phyloP scores from a whole-genome alignment of 2,329 filamentous ascomycete genomes.

The Magnaporthiopsis rhizophila region DNA sequence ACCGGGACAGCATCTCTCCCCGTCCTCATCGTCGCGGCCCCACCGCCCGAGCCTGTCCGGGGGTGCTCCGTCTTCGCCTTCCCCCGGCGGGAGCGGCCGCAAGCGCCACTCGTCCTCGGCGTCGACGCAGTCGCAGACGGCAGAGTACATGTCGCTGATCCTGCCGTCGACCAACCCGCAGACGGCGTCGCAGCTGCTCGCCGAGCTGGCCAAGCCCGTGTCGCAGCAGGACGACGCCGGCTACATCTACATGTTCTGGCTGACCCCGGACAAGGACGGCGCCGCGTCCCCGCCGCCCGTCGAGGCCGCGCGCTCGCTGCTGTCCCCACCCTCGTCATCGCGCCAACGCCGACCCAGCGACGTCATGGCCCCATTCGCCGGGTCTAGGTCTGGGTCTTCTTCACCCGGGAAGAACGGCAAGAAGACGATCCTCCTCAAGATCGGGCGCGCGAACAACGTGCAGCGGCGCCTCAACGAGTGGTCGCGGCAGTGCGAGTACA shows the following conservation, averaged over 20 bases:
- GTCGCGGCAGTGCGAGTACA: conserved; percentile 86
- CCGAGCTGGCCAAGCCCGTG: conserved; percentile 69
- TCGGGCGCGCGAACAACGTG: conserved; percentile 69
- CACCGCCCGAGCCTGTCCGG: conserved; percentile 12
- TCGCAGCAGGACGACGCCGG: conserved; percentile 71
- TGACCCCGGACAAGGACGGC: conserved; percentile 59
- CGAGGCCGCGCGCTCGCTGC: conserved; percentile 52
- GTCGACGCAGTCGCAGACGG: conserved; percentile 26
- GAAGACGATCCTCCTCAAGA: conserved; percentile 62
- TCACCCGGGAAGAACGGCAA: conserved; percentile 17
- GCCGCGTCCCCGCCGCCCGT: conserved; percentile 38
- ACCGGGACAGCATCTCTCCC: conserved; percentile 15
- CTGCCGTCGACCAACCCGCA: conserved; percentile 58
- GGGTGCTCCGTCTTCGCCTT: conserved; percentile 16
- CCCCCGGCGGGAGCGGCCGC: conserved; percentile 11
- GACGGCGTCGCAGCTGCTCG: conserved; percentile 61
- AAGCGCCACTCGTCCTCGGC: conserved; percentile 16
- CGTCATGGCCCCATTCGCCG: conserved; percentile 41
- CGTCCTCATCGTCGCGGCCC: conserved; percentile 11
- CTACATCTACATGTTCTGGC: conserved; percentile 99
- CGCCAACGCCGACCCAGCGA: conserved; percentile 43
- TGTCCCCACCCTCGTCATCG: conserved; percentile 38
- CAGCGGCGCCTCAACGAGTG: conserved; percentile 88
- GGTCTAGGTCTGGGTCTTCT: too few species aligned
- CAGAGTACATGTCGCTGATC: conserved; percentile 57